phyloP scores from a whole-genome alignment of 345 rosid genomes.

The Sisymbrium altissimum region DNA sequence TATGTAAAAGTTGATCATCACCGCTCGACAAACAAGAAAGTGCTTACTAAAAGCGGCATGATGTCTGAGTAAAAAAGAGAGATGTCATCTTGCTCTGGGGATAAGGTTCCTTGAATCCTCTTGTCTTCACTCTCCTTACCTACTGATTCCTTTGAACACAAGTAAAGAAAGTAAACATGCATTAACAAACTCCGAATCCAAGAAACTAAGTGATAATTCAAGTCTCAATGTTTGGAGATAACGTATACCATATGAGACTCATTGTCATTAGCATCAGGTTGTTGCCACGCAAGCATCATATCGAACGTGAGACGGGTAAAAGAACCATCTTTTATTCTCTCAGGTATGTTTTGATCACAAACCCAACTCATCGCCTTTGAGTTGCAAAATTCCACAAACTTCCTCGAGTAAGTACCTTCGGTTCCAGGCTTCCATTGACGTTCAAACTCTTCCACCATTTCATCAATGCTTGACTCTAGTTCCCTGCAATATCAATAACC shows the following conservation, averaged over 20 bases:
- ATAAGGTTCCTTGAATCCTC: constrained; percentile 32
- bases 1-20: not conserved
- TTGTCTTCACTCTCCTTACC: constrained; percentile 70
- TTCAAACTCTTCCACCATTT: constrained; percentile 65
- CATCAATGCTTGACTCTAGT: constrained; percentile 42
- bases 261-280: constrained; percentile 48
- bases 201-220: not conserved
- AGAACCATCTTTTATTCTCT: constrained; percentile 60
- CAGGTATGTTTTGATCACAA: constrained; percentile 48
- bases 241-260: constrained; percentile 32
- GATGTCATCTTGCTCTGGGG: constrained; percentile 60
- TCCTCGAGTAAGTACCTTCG: constrained; percentile 49
- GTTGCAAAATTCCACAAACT: constrained; percentile 70
- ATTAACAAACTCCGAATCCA: not conserved
- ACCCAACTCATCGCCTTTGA: constrained; percentile 42
- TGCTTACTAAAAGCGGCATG: constrained; percentile 91
- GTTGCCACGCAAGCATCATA: constrained; percentile 91
- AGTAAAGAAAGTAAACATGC: constrained; percentile 6
- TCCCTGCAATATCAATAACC: constrained; percentile 43
- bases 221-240: not conserved
- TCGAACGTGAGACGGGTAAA: constrained; percentile 70
- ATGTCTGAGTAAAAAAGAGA: constrained; percentile 82
- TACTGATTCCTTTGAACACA: constrained; percentile 46
- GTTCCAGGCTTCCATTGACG: constrained; percentile 51
- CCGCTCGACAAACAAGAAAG: not conserved